These are phyloP conservation scores for Nemania serpens DNA, from an alignment of 2,329 filamentous ascomycete species.

Conservation along the genomic window DNA sequence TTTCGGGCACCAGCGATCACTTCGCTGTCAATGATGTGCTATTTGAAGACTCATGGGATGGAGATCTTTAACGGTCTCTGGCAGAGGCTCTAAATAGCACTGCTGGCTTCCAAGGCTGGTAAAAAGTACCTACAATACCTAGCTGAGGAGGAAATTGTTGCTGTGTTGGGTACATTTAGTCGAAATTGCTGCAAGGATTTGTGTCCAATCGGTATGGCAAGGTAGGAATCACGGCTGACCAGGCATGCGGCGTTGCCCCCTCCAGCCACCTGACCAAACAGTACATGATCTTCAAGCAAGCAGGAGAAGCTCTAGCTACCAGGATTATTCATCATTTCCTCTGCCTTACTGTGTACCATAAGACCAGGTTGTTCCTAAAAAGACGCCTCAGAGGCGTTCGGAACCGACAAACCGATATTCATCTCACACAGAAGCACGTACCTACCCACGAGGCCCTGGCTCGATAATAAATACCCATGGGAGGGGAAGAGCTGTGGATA, in stretches of 20 bases:
- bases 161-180: slow-evolving; percentile 9
- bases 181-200: slow-evolving; percentile 17
- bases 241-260: slow-evolving; percentile 19
- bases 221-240: slow-evolving; percentile 16
- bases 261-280: slow-evolving; percentile 25
- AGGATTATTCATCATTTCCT: neutral
- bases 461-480: slow-evolving; percentile 8
- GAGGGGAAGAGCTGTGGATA: slow-evolving; percentile 13
- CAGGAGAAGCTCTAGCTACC: neutral
- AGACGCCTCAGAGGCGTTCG: neutral
- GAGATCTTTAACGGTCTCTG: neutral
- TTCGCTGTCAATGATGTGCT: slow-evolving; percentile 5
- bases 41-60: neutral
- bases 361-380: neutral
- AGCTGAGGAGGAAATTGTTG: neutral
- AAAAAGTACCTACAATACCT: neutral
- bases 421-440: slow-evolving; percentile 7
- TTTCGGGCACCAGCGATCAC: neutral
- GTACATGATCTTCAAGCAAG: slow-evolving; percentile 20
- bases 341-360: neutral
- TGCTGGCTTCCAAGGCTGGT: slow-evolving; percentile 8
- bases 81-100: slow-evolving; percentile 3
- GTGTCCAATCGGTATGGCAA: slow-evolving; percentile 22
- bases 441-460: slow-evolving; percentile 4
- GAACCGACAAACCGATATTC: neutral